phyloP scores from a whole-genome alignment of 1,284 basidiomycete species.

The Porogramme epimiltina region DNA sequence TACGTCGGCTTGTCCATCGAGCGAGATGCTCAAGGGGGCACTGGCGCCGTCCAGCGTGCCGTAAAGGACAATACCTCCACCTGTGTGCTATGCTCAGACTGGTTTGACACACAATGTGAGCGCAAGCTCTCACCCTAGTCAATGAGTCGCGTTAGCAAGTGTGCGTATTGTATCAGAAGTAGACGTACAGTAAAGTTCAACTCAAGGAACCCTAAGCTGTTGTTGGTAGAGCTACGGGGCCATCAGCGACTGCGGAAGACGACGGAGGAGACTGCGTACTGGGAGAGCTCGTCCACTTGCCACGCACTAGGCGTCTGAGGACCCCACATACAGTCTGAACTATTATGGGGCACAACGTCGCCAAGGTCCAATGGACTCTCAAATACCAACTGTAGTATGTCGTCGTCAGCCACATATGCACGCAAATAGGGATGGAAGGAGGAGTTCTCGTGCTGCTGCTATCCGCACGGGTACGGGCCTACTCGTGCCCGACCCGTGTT shows the following conservation, averaged over 20 bases:
- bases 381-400: slow-evolving; percentile 13
- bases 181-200: slow-evolving; percentile 22
- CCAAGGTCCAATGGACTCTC: slow-evolving; percentile 5
- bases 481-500: too few relatives aligned
- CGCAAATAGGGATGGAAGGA: neutral
- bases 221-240: slow-evolving; percentile 8
- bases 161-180: neutral
- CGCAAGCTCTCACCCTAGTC: neutral
- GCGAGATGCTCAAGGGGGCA: slow-evolving; percentile 13
- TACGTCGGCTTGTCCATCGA: slow-evolving; percentile 16
- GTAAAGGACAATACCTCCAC: slow-evolving; percentile 19
- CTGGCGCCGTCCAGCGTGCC: slow-evolving; percentile 9
- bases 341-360: slow-evolving; percentile 4
- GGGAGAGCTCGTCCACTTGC: slow-evolving; percentile 3
- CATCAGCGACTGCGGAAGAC: neutral
- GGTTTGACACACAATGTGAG: neutral
- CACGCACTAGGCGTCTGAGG: slow-evolving; percentile 4
- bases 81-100: neutral
- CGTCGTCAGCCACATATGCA: neutral
- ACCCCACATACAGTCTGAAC: slow-evolving; percentile 13
- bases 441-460: too few relatives aligned
- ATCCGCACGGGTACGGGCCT: too few relatives aligned
- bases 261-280: slow-evolving; percentile 1
- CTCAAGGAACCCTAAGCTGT: slow-evolving; percentile 11
- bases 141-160: neutral